Conservation (phyloP, 2,329 filamentous ascomycete genomes). For the Trichoderma sp. region DNA sequence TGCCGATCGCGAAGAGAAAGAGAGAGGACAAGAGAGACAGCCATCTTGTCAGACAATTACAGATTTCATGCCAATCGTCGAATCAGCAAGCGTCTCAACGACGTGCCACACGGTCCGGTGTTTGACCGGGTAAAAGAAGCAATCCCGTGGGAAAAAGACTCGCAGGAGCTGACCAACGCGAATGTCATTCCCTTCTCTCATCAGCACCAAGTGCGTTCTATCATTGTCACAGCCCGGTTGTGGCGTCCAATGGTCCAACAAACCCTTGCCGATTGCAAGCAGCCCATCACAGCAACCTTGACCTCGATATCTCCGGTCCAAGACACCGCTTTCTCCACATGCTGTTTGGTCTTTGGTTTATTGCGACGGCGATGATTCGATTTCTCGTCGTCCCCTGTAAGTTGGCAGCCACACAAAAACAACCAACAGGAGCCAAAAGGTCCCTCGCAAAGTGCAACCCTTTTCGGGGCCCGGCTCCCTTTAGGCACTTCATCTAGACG, state of each 20-base stretch:
- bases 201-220: not conserved
- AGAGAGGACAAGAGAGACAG: not conserved
- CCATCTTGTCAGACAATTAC: not conserved
- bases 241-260: constrained; percentile 9
- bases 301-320: not conserved
- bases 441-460: not conserved
- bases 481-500: not conserved
- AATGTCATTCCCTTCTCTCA: not conserved
- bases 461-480: not conserved
- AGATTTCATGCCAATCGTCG: not conserved
- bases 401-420: not conserved
- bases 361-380: not conserved
- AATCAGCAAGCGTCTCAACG: not conserved
- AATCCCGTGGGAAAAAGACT: not conserved
- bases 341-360: not conserved
- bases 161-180: not conserved
- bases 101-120: not conserved
- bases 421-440: not conserved
- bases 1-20: not conserved
- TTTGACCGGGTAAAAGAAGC: not conserved
- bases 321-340: not conserved
- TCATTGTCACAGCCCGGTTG: constrained; percentile 2
- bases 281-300: not conserved
- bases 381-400: not conserved
- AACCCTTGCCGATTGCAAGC: constrained; percentile 14